Conservation (phyloP, 495 filamentous ascomycete species). For the Podospora pseudoanserina region DNA sequence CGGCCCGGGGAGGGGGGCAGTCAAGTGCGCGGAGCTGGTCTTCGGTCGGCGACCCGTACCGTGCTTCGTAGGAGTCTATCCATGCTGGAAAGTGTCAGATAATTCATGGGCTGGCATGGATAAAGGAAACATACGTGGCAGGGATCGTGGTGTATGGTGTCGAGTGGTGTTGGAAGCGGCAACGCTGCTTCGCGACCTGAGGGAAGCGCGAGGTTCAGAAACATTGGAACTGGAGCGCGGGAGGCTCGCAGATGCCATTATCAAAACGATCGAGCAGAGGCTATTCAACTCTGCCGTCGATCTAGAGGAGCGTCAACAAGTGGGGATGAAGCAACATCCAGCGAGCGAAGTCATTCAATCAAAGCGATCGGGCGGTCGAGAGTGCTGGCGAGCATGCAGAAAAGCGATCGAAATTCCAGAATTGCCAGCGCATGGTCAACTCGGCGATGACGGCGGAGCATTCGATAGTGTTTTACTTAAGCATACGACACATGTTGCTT, state of each 20-base stretch:
- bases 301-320: not conserved
- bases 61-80: conserved; percentile 51
- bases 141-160: conserved; percentile 28
- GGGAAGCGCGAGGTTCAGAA: conserved; percentile 25
- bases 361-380: not conserved
- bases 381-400: not conserved
- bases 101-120: conserved; percentile 15
- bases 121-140: conserved; percentile 40
- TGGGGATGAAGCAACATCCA: not conserved
- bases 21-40: conserved; percentile 30
- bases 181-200: conserved; percentile 17
- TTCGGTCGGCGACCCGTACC: conserved; percentile 34
- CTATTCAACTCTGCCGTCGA: not conserved
- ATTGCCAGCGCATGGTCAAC: not conserved
- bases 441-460: not conserved
- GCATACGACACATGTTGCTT: not conserved
- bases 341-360: not conserved
- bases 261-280: not conserved
- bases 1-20: conserved; percentile 46
- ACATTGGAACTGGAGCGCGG: conserved; percentile 27
- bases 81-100: conserved; percentile 39
- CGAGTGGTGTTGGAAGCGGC: conserved; percentile 11
- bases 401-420: conserved; percentile 1
- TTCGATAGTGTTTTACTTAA: conserved; percentile 3
- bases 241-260: conserved; percentile 24